Conservation (phyloP, 202 grass and related monocot species). For the Schoenoplectus triqueter region DNA sequence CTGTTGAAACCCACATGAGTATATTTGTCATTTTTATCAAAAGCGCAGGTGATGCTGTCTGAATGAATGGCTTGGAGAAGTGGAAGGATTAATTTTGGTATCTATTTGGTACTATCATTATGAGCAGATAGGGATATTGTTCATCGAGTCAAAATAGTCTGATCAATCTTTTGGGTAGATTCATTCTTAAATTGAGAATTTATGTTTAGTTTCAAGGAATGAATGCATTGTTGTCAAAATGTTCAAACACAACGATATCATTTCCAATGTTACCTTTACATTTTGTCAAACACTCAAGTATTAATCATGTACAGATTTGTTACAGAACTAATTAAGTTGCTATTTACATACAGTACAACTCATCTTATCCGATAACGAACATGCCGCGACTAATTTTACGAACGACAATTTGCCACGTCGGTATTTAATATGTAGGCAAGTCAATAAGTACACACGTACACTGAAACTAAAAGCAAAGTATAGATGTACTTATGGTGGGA, state of each 20-base stretch:
- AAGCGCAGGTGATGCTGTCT: background rate
- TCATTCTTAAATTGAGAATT: too few relatives aligned
- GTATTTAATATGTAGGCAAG: background rate
- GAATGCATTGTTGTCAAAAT: background rate
- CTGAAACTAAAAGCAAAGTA: background rate
- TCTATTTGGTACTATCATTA: background rate
- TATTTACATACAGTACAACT: background rate
- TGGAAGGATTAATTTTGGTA: background rate
- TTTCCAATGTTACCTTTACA: background rate
- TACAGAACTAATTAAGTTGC: background rate
- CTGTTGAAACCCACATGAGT: constrained; percentile 2
- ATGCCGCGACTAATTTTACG: background rate
- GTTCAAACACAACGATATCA: background rate
- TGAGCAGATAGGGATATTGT: background rate
- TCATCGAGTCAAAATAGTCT: background rate
- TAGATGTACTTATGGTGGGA: background rate
- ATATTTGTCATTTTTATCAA: constrained; percentile 21
- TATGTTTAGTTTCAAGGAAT: background rate
- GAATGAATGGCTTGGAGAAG: too few relatives aligned
- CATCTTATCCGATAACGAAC: background rate
- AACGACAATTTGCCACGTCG: background rate
- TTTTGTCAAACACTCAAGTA: background rate
- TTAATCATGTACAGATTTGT: background rate
- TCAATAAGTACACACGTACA: background rate
- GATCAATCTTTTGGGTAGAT: too few relatives aligned